Percentiles rank a stretch among this genome's conserved stretches.
These are phyloP conservation scores for Boletus coccyginus DNA, from an alignment of 768 basidiomycete genomes.

Conservation along the genomic window DNA sequence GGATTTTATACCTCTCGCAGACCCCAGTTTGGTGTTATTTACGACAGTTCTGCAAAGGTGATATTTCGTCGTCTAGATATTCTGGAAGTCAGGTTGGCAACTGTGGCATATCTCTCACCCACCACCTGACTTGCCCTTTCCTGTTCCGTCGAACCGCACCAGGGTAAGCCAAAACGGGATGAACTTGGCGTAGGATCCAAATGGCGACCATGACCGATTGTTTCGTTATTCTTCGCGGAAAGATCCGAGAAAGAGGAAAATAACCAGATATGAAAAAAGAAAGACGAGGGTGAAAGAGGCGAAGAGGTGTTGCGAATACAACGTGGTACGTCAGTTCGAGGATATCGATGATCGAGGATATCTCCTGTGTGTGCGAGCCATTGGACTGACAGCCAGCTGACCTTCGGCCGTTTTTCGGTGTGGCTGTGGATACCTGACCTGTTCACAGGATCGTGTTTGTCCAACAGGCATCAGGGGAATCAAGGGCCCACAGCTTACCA, in stretches of 20 bases:
- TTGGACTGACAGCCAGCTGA: not conserved
- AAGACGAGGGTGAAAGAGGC: not conserved
- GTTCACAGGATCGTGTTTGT: not conserved
- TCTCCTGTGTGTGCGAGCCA: too few relatives aligned
- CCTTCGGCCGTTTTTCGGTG: not conserved
- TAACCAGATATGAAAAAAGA: not conserved
- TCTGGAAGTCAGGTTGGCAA: too few relatives aligned
- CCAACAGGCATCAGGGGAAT: not conserved
- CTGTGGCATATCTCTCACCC: not conserved
- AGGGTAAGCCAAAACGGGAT: not conserved
- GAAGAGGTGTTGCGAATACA: not conserved
- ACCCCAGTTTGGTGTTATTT: constrained; percentile 3
- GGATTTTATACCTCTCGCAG: constrained; percentile 1
- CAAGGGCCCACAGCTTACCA: not conserved
- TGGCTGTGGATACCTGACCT: not conserved
- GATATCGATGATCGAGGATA: not conserved
- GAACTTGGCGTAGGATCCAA: not conserved
- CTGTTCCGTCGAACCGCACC: not conserved
- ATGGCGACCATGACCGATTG: not conserved
- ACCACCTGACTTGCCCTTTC: not conserved
- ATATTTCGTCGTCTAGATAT: not conserved
- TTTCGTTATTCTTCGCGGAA: not conserved
- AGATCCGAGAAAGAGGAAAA: not conserved
- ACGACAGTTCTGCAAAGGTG: not conserved
- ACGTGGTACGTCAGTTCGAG: too few relatives aligned